Evolutionary conservation across 2,329 filamentous ascomycete species (phyloP), one percentile per base, ranked within the genome.

Genomic region (Boeremia exigua): DNA sequence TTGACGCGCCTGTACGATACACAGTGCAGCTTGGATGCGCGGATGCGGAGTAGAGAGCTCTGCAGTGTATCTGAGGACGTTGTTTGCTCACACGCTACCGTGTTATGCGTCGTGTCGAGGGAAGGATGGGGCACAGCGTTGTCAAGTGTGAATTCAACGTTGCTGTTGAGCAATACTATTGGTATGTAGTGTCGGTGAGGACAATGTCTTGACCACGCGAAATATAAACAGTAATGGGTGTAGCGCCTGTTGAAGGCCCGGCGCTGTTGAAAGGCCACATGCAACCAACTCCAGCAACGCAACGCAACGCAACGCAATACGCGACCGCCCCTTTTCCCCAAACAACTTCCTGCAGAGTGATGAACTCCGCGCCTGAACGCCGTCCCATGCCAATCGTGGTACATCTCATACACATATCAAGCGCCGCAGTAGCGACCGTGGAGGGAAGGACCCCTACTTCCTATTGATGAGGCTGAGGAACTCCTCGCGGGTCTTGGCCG

Each of bases 401-500:
- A 56, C 38, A 56, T 51, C 47, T 11, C 23, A 37, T 12, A 17
- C 23, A 11, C 28, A 10, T 19, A 9, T 15, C 29, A 28, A 15
- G 39, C 36, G 33, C 8, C 14, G 23, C 3, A 23, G 42, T 47
- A 53, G 14, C 3, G 50, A 54, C 43, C n/a, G 48, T 42, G 17
- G 12, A 12, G 9, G n/a, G 37, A 42, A n/a, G 8, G 6, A 29
- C 4, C 7, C 28, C 45, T 68, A 73, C 37, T 57, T 64, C 50
- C 72, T 62, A 52, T 72, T 73, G 55, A 77, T 74, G 19, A 99
- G 82, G 67, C 88, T 96, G 72, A 99, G 79, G 71, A 99, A 99
- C 77, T 99, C 95, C 74, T 96, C 96, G 67, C 95, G 84, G 10
- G 94, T 97, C 83, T 96, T 97, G 58, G 92, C 91, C 67, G 91